Base-by-base conservation (phyloP, 2,329 filamentous ascomycete species). In the Penicillium sp. region DNA sequence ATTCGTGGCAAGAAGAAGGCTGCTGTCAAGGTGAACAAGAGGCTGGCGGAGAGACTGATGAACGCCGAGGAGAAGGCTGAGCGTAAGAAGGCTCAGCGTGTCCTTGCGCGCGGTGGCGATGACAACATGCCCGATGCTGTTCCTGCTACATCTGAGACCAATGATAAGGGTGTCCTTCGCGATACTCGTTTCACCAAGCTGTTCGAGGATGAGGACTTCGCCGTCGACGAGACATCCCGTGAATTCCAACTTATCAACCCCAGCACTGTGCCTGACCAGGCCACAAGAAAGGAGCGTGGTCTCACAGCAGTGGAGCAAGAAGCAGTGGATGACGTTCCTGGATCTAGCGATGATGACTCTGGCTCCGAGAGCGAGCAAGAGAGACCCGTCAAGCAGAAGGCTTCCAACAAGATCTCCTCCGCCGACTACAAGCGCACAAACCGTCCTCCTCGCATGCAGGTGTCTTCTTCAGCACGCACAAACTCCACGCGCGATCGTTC, bases 1-100 rank as follows among this genome's bases (percentile, higher is more conserved):
- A 98, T 99, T 69, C 86, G 95, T 66, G 93, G 93, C 63, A 91
- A 88, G 76, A 97, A 96, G 81, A 97, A 96, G 82, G 89, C 96
- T 8, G 75, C 81, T 14, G 85, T 86, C 80, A 98, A 97, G 82
- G 92, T 99, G 78, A 99, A 99, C 71, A 79, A 83, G 58, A 82
- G 78, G 63, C 75, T 87, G 47, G 86, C 85, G n/a, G 85, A 88
- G 73, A 83, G 79, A 67, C 78, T 88, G 59, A 72, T 85, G 44
- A 82, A 85, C 56, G 78, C 80, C 49, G 83, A 87, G 66, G 85
- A 88, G 67, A 84, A 85, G 67, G 74, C 74, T 50, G 78, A 80
- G 59, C 74, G 77, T 51, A 70, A 72, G 42, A 74, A 71, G 51
- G 79, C 78, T 21, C 74, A 78, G 61, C 73, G 74, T 35, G 70